A percentile compares a stretch with the other conserved stretches of the same genome.
These are phyloP conservation scores for Zasmidium angulare DNA, from an alignment of 2,329 filamentous ascomycete genomes.

Conservation along the genomic window DNA sequence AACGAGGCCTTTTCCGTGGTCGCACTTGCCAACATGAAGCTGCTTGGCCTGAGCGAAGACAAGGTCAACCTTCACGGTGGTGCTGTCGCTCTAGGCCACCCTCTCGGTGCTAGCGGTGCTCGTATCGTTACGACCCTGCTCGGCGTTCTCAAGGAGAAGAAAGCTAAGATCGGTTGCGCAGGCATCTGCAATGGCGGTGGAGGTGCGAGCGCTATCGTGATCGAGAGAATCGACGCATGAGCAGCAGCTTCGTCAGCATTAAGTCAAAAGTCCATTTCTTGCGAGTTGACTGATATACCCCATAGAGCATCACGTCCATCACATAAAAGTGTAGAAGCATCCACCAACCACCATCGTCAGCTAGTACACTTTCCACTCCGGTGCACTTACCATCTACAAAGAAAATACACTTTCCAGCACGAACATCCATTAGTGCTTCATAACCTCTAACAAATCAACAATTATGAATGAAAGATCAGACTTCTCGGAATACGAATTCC, in stretches of 20 bases:
- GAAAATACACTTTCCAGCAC: background rate
- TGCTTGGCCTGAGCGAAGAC: slow-evolving; percentile 73
- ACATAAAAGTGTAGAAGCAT: background rate
- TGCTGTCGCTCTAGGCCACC: slow-evolving; percentile 92
- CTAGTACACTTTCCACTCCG: background rate
- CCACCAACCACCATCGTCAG: background rate
- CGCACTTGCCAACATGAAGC: slow-evolving; percentile 92
- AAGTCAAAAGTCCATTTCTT: background rate
- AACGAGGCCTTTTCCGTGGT: slow-evolving; percentile 99
- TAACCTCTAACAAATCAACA: background rate
- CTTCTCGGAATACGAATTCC: background rate
- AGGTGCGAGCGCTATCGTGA: slow-evolving; percentile 87
- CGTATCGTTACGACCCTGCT: slow-evolving; percentile 89
- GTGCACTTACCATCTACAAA: background rate
- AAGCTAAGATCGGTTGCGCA: slow-evolving; percentile 87
- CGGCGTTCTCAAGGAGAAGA: slow-evolving; percentile 84
- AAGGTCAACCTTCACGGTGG: slow-evolving; percentile 96
- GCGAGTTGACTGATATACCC: background rate
- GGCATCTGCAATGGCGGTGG: slow-evolving; percentile 98
- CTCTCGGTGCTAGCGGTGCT: slow-evolving; percentile 88
- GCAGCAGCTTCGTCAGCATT: background rate
- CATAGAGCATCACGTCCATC: background rate
- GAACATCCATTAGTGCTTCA: background rate
- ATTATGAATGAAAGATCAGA: background rate
- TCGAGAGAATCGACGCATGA: slow-evolving; percentile 57